phyloP scores from a whole-genome alignment of 2,329 filamentous ascomycete genomes.

The Davidsoniella eucalypti region DNA sequence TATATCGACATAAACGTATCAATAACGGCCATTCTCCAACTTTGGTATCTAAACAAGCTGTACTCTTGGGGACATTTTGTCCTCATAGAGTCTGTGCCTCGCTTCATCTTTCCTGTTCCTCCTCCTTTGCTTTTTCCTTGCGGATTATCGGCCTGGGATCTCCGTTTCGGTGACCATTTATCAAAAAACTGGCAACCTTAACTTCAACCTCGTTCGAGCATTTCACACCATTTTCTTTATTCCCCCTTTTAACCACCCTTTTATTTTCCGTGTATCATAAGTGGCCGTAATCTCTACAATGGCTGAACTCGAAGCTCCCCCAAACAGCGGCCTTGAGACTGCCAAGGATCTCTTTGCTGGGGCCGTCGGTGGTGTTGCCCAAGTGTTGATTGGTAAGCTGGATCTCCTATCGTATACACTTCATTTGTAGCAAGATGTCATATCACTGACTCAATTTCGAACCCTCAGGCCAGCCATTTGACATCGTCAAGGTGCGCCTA shows the following conservation, averaged over 20 bases:
- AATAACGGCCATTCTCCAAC: too few species aligned
- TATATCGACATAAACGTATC: too few species aligned
- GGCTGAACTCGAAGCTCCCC: constrained; percentile 8
- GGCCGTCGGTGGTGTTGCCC: constrained; percentile 79
- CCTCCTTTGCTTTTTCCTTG: background rate
- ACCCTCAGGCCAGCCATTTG: constrained; percentile 48
- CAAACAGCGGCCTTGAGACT: constrained; percentile 35
- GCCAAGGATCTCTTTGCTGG: constrained; percentile 85
- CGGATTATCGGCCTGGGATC: constrained; percentile 2
- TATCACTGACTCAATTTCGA: background rate
- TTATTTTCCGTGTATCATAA: background rate
- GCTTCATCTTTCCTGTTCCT: background rate
- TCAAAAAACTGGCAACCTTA: too few species aligned
- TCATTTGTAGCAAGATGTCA: background rate
- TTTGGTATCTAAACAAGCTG: too few species aligned
- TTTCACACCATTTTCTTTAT: background rate
- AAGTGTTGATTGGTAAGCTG: constrained; percentile 74
- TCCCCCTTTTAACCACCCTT: background rate
- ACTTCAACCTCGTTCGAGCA: too few species aligned
- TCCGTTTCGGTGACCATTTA: background rate
- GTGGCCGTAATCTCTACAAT: constrained; percentile 1
- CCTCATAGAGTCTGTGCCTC: too few species aligned
- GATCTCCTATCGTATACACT: background rate
- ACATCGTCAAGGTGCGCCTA: constrained; percentile 94
- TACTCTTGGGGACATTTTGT: too few species aligned